Percentiles rank a stretch among this genome's conserved stretches.
These are phyloP conservation scores for Smallanthus sonchifolius DNA, from an alignment of 129 eudicot genomes.

Conservation along the genomic window DNA sequence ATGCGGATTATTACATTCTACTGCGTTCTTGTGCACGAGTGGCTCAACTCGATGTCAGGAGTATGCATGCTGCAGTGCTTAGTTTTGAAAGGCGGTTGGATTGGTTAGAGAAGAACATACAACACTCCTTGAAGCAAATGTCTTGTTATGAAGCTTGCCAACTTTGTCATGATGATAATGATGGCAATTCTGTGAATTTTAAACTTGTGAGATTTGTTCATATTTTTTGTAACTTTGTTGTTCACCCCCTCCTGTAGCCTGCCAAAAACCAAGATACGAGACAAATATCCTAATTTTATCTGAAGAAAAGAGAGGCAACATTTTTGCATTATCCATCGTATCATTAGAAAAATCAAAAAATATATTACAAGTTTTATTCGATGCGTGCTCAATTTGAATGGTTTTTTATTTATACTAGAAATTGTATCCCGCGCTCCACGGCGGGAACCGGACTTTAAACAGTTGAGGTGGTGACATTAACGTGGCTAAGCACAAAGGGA, in stretches of 20 bases:
- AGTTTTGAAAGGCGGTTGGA: conserved; percentile 59
- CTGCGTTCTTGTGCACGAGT: conserved; percentile 76
- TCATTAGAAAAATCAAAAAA: not conserved
- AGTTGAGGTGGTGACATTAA: too few relatives aligned
- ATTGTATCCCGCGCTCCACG: too few relatives aligned
- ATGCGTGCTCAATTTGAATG: not conserved
- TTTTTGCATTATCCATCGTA: not conserved
- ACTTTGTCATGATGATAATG: conserved; percentile 31
- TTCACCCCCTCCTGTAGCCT: not conserved
- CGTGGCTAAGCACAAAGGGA: too few relatives aligned
- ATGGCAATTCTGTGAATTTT: conserved; percentile 26
- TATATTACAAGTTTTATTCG: not conserved
- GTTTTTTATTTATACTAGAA: not conserved
- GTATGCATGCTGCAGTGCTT: conserved; percentile 58
- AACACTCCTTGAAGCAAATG: conserved; percentile 30
- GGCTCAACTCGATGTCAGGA: conserved; percentile 58
- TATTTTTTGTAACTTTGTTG: not conserved
- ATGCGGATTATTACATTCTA: conserved; percentile 75
- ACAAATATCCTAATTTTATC: not conserved
- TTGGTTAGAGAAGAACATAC: conserved; percentile 56
- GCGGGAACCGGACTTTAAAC: too few relatives aligned
- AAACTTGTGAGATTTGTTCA: conserved; percentile 23
- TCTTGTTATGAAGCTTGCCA: conserved; percentile 34
- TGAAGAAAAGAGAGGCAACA: not conserved
- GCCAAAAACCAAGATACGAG: not conserved